These are phyloP conservation scores for Phytophthora pistaciae DNA, from an alignment of 352 stramenopile species.

Conservation along the genomic window DNA sequence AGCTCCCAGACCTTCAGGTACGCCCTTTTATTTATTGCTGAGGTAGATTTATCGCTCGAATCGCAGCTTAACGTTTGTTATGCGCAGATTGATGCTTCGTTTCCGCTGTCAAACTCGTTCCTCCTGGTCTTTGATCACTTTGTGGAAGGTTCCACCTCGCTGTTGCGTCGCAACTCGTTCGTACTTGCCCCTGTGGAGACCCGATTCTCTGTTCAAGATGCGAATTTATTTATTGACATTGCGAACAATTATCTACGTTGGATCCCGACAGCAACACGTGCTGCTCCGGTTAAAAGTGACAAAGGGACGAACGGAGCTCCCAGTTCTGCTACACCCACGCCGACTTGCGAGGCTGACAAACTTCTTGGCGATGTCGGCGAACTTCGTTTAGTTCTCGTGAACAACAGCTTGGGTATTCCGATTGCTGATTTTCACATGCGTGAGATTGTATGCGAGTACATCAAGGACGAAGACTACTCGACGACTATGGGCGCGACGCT, in stretches of 20 bases:
- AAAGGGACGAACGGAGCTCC: slow-evolving; percentile 8
- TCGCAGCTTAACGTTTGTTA: neutral
- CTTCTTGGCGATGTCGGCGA: slow-evolving; percentile 88
- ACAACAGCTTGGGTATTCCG: slow-evolving; percentile 89
- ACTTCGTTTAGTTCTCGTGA: slow-evolving; percentile 86
- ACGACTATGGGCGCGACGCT: slow-evolving; percentile 82
- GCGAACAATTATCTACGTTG: slow-evolving; percentile 86
- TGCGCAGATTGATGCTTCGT: slow-evolving; percentile 81
- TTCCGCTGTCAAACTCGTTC: slow-evolving; percentile 86
- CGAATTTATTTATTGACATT: slow-evolving; percentile 85
- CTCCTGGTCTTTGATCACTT: slow-evolving; percentile 86
- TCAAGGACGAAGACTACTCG: slow-evolving; percentile 86
- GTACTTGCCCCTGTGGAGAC: slow-evolving; percentile 85
- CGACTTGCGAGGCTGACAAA: slow-evolving; percentile 75
- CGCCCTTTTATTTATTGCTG: neutral
- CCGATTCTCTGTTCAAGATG: slow-evolving; percentile 89
- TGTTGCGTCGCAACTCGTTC: slow-evolving; percentile 80
- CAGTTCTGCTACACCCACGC: neutral
- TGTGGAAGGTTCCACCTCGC: slow-evolving; percentile 59
- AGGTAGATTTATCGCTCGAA: neutral
- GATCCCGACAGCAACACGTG: slow-evolving; percentile 39
- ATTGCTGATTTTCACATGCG: slow-evolving; percentile 89
- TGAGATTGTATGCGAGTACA: slow-evolving; percentile 91
- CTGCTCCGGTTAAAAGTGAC: slow-evolving; percentile 13
- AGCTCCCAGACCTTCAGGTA: slow-evolving; percentile 87